Conservation (phyloP, 129 eudicot genomes). For the Kitagawia praeruptora region DNA sequence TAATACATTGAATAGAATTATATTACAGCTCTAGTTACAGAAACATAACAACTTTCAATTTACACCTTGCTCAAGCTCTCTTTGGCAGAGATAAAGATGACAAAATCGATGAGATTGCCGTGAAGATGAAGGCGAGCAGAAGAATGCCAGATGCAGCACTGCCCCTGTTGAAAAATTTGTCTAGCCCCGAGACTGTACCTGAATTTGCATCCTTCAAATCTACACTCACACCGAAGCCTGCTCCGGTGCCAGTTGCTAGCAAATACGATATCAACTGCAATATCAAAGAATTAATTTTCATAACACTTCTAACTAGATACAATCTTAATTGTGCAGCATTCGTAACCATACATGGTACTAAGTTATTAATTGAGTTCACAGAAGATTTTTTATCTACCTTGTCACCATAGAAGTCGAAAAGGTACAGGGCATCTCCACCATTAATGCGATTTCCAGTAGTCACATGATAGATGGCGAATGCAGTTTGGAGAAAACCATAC, state of each 20-base stretch:
- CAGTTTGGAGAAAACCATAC: conserved; percentile 26
- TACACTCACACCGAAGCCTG: conserved; percentile 24
- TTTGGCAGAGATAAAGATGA: conserved; percentile 13
- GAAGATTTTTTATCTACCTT: conserved; percentile 15
- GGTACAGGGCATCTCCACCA: conserved; percentile 18
- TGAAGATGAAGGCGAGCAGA: conserved; percentile 14
- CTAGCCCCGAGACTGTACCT: neutral
- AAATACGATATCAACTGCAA: conserved; percentile 21
- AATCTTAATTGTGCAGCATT: neutral
- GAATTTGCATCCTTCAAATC: conserved; percentile 6
- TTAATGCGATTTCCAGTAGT: conserved; percentile 24
- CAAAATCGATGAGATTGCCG: conserved; percentile 15
- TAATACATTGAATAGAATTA: neutral
- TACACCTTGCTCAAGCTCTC: neutral
- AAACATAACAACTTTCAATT: neutral
- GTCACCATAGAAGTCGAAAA: conserved; percentile 32
- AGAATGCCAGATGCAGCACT: conserved; percentile 16
- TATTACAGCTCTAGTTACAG: neutral
- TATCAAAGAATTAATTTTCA: neutral
- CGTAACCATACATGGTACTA: neutral
- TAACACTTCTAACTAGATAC: neutral
- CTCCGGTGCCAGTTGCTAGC: conserved; percentile 32
- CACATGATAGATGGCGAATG: conserved; percentile 15
- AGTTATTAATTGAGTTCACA: neutral
- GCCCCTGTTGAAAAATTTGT: conserved; percentile 5